These are phyloP conservation scores for Nannochloropsis gaditana DNA, from an alignment of 108 stramenopile species.

Conservation along the genomic window DNA sequence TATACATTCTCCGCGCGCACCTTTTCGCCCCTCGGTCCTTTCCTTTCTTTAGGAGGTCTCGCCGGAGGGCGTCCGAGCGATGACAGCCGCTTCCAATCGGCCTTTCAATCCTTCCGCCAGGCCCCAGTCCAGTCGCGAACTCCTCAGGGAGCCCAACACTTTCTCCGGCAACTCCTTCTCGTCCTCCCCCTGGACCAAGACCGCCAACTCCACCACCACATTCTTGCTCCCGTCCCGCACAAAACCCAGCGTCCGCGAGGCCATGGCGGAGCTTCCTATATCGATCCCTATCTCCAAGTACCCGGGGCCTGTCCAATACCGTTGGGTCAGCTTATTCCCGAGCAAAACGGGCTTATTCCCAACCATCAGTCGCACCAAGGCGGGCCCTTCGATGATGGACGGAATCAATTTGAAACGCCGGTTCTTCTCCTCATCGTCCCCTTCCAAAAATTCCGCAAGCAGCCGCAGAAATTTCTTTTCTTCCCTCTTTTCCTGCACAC, in stretches of 20 bases:
- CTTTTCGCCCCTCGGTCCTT: too few species aligned
- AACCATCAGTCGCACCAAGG: neutral
- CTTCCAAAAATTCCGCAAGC: neutral
- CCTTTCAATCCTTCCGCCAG: neutral
- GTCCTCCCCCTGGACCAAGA: neutral
- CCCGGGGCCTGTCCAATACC: neutral
- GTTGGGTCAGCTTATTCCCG: slow-evolving; percentile 5
- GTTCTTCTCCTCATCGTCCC: neutral
- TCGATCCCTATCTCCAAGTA: slow-evolving; percentile 14
- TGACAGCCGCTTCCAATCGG: neutral
- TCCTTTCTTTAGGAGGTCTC: too few species aligned
- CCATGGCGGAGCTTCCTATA: neutral
- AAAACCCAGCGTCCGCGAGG: neutral
- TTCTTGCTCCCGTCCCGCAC: slow-evolving; percentile 1
- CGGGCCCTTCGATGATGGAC: neutral
- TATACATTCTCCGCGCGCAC: too few species aligned
- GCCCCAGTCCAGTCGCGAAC: neutral
- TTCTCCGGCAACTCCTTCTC: slow-evolving; percentile 22
- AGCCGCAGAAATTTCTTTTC: neutral
- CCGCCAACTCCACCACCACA: slow-evolving; percentile 22
- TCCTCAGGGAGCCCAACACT: neutral
- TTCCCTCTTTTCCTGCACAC: neutral
- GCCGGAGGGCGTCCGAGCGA: too few species aligned
- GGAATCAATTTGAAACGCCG: slow-evolving; percentile 11
- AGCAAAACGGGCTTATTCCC: slow-evolving; percentile 18